A percentile compares a stretch with the other conserved stretches of the same genome.
phyloP scores from a whole-genome alignment of 1,139 yeast genomes.

The Geotrichum reessii region DNA sequence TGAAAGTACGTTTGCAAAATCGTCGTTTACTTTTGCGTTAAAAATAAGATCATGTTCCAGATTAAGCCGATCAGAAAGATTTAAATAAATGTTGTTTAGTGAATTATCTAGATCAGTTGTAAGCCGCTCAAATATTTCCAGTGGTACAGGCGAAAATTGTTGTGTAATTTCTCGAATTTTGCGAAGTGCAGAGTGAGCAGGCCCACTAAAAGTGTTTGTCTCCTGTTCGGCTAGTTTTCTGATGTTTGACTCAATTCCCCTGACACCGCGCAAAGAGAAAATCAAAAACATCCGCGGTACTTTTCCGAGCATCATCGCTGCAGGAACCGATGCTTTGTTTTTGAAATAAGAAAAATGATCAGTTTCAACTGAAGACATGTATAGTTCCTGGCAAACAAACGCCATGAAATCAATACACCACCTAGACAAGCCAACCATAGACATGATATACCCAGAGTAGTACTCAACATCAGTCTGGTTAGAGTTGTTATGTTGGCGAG shows the following conservation, averaged over 20 bases:
- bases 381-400: conserved; percentile 61
- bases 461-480: conserved; percentile 44
- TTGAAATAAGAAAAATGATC: conserved; percentile 13
- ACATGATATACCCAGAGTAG: conserved; percentile 53
- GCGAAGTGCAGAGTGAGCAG: conserved; percentile 28
- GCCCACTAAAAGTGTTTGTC: conserved; percentile 18
- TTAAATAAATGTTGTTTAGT: conserved; percentile 29
- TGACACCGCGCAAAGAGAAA: conserved; percentile 64
- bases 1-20: conserved; percentile 39
- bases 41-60: conserved; percentile 65
- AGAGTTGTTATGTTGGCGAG: conserved; percentile 21
- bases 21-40: conserved; percentile 52
- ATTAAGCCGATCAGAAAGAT: conserved; percentile 31
- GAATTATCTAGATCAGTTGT: conserved; percentile 49
- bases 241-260: conserved; percentile 54
- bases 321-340: conserved; percentile 27
- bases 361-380: conserved; percentile 27
- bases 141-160: conserved; percentile 49
- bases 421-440: conserved; percentile 65
- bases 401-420: conserved; percentile 74
- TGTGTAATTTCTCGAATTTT: conserved; percentile 48
- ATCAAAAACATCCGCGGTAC: conserved; percentile 65
- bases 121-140: conserved; percentile 58
- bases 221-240: conserved; percentile 35
- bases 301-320: conserved; percentile 46